phyloP scores from a whole-genome alignment of 148 eudicot genomes.

The Rhododendron williamsianum region DNA sequence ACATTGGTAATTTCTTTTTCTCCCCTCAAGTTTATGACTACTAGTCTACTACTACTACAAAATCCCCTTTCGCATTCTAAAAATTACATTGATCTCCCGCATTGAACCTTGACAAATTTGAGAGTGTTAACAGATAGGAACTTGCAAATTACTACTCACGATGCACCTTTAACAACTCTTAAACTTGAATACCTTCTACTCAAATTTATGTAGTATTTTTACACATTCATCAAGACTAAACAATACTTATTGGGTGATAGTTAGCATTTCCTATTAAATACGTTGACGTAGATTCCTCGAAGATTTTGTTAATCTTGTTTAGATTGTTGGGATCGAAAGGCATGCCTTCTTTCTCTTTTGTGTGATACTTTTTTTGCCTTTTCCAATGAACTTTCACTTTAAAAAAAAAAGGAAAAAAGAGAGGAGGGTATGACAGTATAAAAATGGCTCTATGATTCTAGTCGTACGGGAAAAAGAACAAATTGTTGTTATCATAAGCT shows the following conservation, averaged over 20 bases:
- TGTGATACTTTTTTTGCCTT: not conserved
- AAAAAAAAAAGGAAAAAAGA: not conserved
- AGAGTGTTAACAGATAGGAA: not conserved
- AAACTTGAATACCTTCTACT: not conserved
- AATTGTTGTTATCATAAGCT: not conserved
- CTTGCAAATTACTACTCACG: not conserved
- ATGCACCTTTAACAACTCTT: not conserved
- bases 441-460: too few species aligned
- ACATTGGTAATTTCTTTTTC: not conserved
- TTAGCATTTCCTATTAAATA: not conserved
- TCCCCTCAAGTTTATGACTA: not conserved
- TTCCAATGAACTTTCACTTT: not conserved
- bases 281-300: not conserved
- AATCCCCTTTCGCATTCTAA: not conserved
- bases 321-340: not conserved
- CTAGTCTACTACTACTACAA: not conserved
- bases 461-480: too few species aligned
- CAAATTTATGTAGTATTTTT: not conserved
- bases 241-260: not conserved
- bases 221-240: not conserved
- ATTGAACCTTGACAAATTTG: too few species aligned
- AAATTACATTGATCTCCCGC: not conserved
- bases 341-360: not conserved
- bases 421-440: not conserved
- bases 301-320: not conserved